These are phyloP conservation scores for Rauvolfia tetraphylla DNA, from an alignment of 257 asterid genomes.

Conservation along the genomic window DNA sequence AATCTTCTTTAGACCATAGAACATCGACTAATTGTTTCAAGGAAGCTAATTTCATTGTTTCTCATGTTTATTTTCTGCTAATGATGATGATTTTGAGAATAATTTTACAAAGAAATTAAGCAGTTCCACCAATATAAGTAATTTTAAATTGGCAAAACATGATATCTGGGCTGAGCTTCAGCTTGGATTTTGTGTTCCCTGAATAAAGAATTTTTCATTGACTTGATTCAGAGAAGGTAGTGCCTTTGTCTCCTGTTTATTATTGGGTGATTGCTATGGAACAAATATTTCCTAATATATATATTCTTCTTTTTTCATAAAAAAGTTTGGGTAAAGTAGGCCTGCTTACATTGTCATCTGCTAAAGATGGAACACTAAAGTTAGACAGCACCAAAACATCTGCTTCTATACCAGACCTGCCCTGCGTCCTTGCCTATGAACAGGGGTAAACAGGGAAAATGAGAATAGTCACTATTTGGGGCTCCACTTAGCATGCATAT, in stretches of 20 bases:
- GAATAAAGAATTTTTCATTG: not conserved
- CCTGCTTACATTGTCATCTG: slow-evolving; percentile 13
- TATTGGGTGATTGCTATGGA: not conserved
- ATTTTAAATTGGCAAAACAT: not conserved
- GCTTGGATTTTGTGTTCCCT: not conserved
- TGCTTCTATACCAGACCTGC: not conserved
- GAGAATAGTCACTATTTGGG: slow-evolving; percentile 43
- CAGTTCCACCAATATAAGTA: not conserved
- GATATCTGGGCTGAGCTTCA: not conserved
- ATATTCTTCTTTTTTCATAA: not conserved
- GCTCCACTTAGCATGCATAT: slow-evolving; percentile 40
- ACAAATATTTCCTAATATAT: not conserved
- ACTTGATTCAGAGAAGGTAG: not conserved
- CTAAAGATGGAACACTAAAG: slow-evolving; percentile 9
- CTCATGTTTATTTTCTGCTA: not conserved
- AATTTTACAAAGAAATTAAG: not conserved
- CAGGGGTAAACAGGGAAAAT: not conserved
- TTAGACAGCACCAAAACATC: slow-evolving; percentile 13
- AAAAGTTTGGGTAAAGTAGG: slow-evolving; percentile 19
- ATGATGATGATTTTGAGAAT: not conserved
- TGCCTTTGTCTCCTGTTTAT: not conserved
- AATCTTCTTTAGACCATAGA: not conserved
- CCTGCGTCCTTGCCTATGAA: not conserved
- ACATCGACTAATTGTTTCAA: not conserved
- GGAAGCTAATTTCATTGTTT: not conserved